Evolutionary conservation across 768 basidiomycete genomes (phyloP).

Genomic region (Termitomyces sp.): DNA sequence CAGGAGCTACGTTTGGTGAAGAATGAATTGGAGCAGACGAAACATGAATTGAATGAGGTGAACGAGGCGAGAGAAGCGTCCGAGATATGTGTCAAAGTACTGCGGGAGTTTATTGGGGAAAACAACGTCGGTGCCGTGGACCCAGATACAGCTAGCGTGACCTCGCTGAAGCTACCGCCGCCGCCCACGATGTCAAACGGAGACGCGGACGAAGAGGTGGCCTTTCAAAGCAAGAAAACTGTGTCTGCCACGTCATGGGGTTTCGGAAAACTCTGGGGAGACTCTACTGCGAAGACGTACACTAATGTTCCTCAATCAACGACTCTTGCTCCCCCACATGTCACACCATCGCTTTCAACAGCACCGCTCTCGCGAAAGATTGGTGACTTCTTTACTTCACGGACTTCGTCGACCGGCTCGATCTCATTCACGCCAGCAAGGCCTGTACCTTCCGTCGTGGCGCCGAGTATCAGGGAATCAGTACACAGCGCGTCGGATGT

Average conservation of each 20-base stretch:
- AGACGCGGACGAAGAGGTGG: conserved; percentile 35
- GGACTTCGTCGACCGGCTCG: conserved; percentile 28
- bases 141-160: conserved; percentile 15
- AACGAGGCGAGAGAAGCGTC: conserved; percentile 86
- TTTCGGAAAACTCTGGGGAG: conserved; percentile 66
- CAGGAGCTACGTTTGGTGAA: conserved; percentile 56
- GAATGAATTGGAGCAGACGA: conserved; percentile 58
- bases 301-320: conserved; percentile 23
- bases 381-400: conserved; percentile 66
- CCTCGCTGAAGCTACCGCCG: conserved; percentile 37
- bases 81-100: conserved; percentile 77
- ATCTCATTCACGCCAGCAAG: conserved; percentile 21
- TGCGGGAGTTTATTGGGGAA: conserved; percentile 80
- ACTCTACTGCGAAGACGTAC: conserved; percentile 28
- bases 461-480: conserved; percentile 32
- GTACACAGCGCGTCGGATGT: conserved; percentile 54
- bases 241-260: conserved; percentile 44
- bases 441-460: conserved; percentile 26
- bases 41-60: conserved; percentile 69
- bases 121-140: conserved; percentile 53
- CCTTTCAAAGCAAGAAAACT: conserved; percentile 28
- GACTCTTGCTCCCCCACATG: conserved; percentile 24
- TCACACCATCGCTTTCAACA: conserved; percentile 25
- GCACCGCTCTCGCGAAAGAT: conserved; percentile 62
- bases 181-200: conserved; percentile 38